Percentiles rank a stretch among this genome's conserved stretches.
Conservation (phyloP, 257 asterid genomes). For the Nicotiana sylvestris region DNA sequence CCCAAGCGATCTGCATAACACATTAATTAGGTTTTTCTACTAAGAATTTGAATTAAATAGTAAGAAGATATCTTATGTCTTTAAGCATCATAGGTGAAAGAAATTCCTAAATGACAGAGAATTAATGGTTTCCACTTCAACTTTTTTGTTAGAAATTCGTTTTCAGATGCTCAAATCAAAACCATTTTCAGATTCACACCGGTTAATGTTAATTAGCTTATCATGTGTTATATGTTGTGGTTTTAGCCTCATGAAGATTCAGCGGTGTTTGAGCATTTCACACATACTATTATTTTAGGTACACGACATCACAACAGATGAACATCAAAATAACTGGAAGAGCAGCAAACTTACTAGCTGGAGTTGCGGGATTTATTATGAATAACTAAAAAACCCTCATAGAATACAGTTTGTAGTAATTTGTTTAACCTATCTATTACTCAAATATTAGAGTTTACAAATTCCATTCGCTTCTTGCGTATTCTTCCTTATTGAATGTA, state of each 20-base stretch:
- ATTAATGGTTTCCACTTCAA: background rate
- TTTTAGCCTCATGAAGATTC: background rate
- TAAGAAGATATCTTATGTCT: background rate
- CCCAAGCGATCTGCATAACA: constrained; percentile 63
- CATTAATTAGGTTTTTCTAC: background rate
- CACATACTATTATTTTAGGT: background rate
- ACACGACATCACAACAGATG: background rate
- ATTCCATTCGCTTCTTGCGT: background rate
- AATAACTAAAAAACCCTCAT: background rate
- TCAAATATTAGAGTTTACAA: background rate
- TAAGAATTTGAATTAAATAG: background rate
- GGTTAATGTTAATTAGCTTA: background rate
- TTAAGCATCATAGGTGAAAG: background rate
- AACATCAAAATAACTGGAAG: too few relatives aligned
- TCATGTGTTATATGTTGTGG: background rate
- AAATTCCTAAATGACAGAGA: background rate
- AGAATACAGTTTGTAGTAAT: background rate
- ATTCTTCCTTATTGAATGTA: background rate
- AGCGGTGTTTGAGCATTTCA: background rate
- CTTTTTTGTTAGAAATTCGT: background rate
- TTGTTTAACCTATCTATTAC: background rate
- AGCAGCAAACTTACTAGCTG: background rate
- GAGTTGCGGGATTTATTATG: background rate
- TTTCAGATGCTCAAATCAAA: background rate
- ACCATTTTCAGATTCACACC: background rate